Evolutionary conservation across 2,329 filamentous ascomycete species (phyloP).

Genomic region (Lachnellula suecica): DNA sequence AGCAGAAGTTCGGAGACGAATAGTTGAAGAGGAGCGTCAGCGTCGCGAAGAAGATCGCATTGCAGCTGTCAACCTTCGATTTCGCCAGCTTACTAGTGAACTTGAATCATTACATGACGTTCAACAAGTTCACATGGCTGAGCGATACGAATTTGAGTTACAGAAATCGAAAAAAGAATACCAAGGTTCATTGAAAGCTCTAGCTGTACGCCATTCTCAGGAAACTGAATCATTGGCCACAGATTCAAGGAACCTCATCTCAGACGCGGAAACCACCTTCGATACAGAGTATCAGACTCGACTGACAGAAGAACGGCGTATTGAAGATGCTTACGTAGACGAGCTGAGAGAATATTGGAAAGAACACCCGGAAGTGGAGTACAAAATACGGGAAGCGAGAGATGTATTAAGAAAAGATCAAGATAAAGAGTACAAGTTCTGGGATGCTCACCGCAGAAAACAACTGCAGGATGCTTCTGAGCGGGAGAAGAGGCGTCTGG

Average conservation of each 20-base stretch:
- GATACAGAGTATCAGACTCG: slow-evolving; percentile 42
- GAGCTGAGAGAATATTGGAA: slow-evolving; percentile 41
- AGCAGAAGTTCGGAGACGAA: slow-evolving; percentile 27
- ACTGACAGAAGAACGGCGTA: slow-evolving; percentile 39
- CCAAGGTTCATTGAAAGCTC: slow-evolving; percentile 31
- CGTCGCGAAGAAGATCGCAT: slow-evolving; percentile 42
- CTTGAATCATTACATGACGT: slow-evolving; percentile 42
- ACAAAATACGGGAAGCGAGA: slow-evolving; percentile 42
- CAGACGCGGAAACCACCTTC: slow-evolving; percentile 36
- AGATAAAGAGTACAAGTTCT: slow-evolving; percentile 38
- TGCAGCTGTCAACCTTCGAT: slow-evolving; percentile 39
- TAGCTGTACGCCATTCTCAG: slow-evolving; percentile 10
- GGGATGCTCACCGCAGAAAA: slow-evolving; percentile 39
- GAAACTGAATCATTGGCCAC: slow-evolving; percentile 34
- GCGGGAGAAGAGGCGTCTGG: slow-evolving; percentile 35
- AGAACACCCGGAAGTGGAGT: slow-evolving; percentile 33
- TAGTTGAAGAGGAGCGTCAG: slow-evolving; percentile 37
- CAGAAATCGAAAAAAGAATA: slow-evolving; percentile 34
- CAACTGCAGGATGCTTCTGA: slow-evolving; percentile 43
- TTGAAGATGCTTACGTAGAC: slow-evolving; percentile 45
- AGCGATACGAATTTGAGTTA: slow-evolving; percentile 39
- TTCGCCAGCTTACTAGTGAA: slow-evolving; percentile 34
- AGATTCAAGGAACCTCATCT: slow-evolving; percentile 31
- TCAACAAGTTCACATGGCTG: slow-evolving; percentile 40
- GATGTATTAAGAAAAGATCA: slow-evolving; percentile 42